These are phyloP conservation scores for Calonectria fujianensis DNA, from an alignment of 2,329 filamentous ascomycete genomes.

Conservation along the genomic window DNA sequence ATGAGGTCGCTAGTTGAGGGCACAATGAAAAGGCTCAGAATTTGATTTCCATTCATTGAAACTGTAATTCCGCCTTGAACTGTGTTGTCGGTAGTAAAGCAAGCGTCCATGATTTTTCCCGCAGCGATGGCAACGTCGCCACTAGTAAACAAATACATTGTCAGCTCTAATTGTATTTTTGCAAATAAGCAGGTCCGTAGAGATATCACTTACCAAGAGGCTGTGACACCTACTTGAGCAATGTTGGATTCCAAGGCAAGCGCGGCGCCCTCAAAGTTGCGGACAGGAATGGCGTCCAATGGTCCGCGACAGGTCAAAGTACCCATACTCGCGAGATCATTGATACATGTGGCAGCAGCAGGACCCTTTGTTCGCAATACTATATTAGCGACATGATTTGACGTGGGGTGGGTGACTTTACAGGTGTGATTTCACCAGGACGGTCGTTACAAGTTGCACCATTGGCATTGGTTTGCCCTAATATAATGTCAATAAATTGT, in stretches of 20 bases:
- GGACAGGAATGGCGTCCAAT: neutral
- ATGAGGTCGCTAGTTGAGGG: neutral
- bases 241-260: neutral
- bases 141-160: neutral
- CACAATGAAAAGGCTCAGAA: neutral
- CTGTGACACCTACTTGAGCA: too few relatives aligned
- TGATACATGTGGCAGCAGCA: constrained; percentile 1
- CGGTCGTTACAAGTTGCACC: neutral
- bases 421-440: neutral
- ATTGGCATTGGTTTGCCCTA: neutral
- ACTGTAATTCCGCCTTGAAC: neutral
- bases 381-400: neutral
- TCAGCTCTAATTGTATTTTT: neutral
- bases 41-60: too few relatives aligned
- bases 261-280: neutral
- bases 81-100: neutral
- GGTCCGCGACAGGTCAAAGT: neutral
- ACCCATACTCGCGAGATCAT: constrained; percentile 1
- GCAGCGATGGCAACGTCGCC: neutral
- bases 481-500: neutral
- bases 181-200: too few relatives aligned
- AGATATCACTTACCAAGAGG: too few relatives aligned
- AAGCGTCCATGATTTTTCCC: neutral
- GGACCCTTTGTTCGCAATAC: neutral
- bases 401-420: neutral